phyloP scores from a whole-genome alignment of 106 monocot genomes.

The Agapanthus africanus region DNA sequence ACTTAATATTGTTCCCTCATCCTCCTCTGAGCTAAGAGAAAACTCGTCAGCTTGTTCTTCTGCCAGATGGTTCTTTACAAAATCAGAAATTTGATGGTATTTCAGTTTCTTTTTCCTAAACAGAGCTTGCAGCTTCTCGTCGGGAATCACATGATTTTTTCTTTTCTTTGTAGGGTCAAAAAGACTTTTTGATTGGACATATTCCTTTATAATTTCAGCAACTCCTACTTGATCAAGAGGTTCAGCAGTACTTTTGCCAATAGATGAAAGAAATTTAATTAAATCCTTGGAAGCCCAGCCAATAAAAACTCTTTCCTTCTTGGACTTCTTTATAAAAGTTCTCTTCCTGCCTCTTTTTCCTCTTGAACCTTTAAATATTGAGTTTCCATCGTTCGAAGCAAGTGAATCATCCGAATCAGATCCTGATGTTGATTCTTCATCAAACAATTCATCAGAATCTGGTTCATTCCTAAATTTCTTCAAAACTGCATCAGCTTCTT shows the following conservation, averaged over 20 bases:
- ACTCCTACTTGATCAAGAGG: constrained; percentile 44
- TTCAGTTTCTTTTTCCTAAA: constrained; percentile 61
- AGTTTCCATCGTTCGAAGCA: constrained; percentile 16
- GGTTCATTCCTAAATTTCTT: constrained; percentile 20
- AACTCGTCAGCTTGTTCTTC: too few relatives aligned
- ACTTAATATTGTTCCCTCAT: too few relatives aligned
- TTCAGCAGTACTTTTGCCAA: constrained; percentile 45
- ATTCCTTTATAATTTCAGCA: constrained; percentile 51
- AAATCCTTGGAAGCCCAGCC: constrained; percentile 76
- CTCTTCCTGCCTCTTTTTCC: constrained; percentile 14
- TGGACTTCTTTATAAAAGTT: constrained; percentile 21
- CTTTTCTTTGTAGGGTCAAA: constrained; percentile 42
- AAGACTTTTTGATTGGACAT: constrained; percentile 54
- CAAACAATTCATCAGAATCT: constrained; percentile 14
- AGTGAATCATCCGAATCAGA: constrained; percentile 18
- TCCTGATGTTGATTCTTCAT: constrained; percentile 3
- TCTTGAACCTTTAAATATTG: constrained; percentile 12
- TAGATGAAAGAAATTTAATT: constrained; percentile 45
- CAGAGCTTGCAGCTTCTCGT: constrained; percentile 43
- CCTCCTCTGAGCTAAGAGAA: too few relatives aligned
- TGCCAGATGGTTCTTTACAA: too few relatives aligned
- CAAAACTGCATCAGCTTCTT: constrained; percentile 28
- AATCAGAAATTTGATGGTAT: too few relatives aligned
- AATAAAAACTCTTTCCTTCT: constrained; percentile 34
- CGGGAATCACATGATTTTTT: constrained; percentile 47